Evolutionary conservation across 768 basidiomycete species (phyloP).

Genomic region (Boletus sp.): DNA sequence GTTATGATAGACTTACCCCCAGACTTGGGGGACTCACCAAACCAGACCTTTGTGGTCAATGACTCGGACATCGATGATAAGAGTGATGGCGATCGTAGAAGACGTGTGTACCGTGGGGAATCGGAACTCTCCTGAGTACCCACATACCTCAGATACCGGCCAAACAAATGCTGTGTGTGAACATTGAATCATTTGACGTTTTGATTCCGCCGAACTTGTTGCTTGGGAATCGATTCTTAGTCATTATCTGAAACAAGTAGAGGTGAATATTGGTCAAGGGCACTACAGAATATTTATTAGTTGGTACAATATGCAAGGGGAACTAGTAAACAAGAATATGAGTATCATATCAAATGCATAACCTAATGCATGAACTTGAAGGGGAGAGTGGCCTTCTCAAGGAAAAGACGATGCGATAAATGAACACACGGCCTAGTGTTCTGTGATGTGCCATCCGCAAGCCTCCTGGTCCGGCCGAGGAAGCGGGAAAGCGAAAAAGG

Average conservation of each 20-base stretch:
- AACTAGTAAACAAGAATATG: background rate
- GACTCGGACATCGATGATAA: constrained; percentile 3
- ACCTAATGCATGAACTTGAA: background rate
- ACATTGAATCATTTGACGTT: background rate
- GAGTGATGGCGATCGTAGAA: background rate
- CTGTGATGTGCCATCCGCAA: background rate
- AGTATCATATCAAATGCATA: background rate
- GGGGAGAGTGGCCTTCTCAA: background rate
- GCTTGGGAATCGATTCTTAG: background rate
- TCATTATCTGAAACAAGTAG: background rate
- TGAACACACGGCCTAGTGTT: background rate
- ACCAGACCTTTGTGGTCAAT: constrained; percentile 18
- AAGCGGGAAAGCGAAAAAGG: background rate
- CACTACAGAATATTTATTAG: background rate
- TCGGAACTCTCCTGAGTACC: background rate
- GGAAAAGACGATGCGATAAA: background rate
- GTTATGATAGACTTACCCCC: background rate
- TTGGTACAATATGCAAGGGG: background rate
- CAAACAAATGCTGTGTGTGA: background rate
- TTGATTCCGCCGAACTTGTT: background rate
- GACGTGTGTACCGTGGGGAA: background rate
- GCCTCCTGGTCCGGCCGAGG: background rate
- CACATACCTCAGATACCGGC: background rate
- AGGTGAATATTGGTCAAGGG: background rate
- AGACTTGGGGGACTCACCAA: constrained; percentile 13